Conservation (phyloP, 331 rosid species). For the Erythrophleum ivorense region DNA sequence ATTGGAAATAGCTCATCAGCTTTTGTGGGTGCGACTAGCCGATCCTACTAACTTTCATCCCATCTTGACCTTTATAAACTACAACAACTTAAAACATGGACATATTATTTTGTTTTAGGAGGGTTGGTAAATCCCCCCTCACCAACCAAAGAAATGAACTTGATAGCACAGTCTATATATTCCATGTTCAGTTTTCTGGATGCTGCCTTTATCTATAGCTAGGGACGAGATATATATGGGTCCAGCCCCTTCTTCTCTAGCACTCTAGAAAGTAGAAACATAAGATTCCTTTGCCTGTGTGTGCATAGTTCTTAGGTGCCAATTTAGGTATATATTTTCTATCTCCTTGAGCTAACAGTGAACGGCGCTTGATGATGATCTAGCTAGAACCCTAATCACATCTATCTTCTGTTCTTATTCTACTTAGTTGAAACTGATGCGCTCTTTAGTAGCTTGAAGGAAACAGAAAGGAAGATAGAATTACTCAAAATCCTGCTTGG, state of each 20-base stretch:
- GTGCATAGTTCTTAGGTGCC: not conserved
- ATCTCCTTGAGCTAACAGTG: not conserved
- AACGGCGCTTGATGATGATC: conserved; percentile 23
- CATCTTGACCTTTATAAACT: not conserved
- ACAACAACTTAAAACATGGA: not conserved
- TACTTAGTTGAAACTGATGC: not conserved
- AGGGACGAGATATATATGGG: not conserved
- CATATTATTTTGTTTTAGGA: not conserved
- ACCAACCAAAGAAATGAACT: conserved; percentile 16
- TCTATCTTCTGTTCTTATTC: not conserved
- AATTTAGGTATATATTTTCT: not conserved
- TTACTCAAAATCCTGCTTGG: too few relatives aligned
- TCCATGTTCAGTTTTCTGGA: not conserved
- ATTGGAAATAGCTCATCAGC: not conserved
- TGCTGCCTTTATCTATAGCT: not conserved
- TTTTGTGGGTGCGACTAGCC: not conserved
- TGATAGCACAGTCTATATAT: too few relatives aligned
- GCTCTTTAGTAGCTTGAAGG: too few relatives aligned
- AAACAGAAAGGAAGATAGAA: too few relatives aligned
- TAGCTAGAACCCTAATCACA: conserved; percentile 11
- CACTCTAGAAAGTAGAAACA: not conserved
- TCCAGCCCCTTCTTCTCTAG: conserved; percentile 24
- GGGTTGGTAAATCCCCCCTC: conserved; percentile 13
- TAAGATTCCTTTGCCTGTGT: not conserved
- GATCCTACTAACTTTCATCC: not conserved